Conservation (phyloP, 257 asterid species). For the Nicotiana noctiflora region DNA sequence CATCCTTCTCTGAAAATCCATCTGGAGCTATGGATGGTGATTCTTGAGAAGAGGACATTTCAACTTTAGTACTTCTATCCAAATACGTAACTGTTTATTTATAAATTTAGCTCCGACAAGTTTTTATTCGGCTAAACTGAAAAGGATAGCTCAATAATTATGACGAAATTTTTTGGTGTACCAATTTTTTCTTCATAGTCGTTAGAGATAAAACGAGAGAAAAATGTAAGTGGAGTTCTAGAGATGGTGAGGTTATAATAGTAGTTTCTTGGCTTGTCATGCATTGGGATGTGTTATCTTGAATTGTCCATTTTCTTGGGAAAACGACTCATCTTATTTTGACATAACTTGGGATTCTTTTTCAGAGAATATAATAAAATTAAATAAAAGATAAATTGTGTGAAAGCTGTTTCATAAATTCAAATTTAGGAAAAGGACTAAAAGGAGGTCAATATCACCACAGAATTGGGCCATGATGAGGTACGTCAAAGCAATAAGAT, state of each 20-base stretch:
- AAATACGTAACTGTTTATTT: too few species aligned
- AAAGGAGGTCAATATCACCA: not conserved
- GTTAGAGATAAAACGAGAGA: not conserved
- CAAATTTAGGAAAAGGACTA: not conserved
- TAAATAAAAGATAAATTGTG: not conserved
- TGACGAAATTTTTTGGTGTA: too few species aligned
- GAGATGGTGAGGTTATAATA: not conserved
- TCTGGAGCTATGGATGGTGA: not conserved
- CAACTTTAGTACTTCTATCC: too few species aligned
- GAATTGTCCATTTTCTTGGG: not conserved
- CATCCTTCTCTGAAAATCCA: not conserved
- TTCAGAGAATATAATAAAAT: not conserved
- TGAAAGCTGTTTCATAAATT: not conserved
- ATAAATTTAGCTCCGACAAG: too few species aligned
- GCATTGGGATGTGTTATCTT: not conserved
- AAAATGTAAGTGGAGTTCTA: too few species aligned
- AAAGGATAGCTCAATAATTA: not conserved
- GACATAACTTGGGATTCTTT: not conserved
- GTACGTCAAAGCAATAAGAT: not conserved
- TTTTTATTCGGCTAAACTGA: too few species aligned
- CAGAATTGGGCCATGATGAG: not conserved
- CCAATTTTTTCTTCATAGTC: not conserved
- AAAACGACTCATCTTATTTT: not conserved
- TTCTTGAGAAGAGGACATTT: not conserved
- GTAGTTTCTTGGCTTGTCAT: not conserved